Percentiles rank a stretch among this genome's conserved stretches.
Evolutionary conservation across 2,329 filamentous ascomycete species (phyloP).

Genomic region (Microsporum audouinii): DNA sequence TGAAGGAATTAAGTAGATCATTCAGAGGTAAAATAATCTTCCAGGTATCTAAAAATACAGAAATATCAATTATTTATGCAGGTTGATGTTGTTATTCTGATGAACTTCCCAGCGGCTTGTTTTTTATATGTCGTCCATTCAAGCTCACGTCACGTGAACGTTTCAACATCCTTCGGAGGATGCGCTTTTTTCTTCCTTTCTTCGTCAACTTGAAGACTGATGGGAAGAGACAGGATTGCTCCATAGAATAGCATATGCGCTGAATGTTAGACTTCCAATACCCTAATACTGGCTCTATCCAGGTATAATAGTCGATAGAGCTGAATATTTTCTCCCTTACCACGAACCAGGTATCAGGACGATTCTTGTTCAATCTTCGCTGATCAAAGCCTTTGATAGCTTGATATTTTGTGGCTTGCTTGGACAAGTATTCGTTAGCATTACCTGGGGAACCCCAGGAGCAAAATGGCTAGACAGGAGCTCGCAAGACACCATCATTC

Average conservation of each 20-base stretch:
- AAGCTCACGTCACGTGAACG: background rate
- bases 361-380: conserved; percentile 50
- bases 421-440: conserved; percentile 59
- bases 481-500: conserved; percentile 46
- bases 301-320: background rate
- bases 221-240: background rate
- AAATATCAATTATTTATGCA: background rate
- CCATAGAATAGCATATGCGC: background rate
- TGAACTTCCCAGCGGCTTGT: background rate
- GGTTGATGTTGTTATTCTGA: background rate
- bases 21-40: background rate
- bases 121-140: background rate
- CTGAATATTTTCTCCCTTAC: conserved; percentile 39
- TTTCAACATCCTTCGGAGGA: background rate
- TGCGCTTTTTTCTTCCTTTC: background rate
- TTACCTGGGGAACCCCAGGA: conserved; percentile 59
- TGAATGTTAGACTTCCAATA: background rate
- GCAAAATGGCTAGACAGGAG: conserved; percentile 46
- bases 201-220: background rate
- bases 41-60: background rate
- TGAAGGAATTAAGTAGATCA: background rate
- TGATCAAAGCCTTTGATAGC: conserved; percentile 49
- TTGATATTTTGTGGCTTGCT: conserved; percentile 58
- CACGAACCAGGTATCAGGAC: conserved; percentile 50
- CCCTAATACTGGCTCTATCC: background rate